phyloP scores from a whole-genome alignment of 345 rosid genomes.

The Balakata baccata region DNA sequence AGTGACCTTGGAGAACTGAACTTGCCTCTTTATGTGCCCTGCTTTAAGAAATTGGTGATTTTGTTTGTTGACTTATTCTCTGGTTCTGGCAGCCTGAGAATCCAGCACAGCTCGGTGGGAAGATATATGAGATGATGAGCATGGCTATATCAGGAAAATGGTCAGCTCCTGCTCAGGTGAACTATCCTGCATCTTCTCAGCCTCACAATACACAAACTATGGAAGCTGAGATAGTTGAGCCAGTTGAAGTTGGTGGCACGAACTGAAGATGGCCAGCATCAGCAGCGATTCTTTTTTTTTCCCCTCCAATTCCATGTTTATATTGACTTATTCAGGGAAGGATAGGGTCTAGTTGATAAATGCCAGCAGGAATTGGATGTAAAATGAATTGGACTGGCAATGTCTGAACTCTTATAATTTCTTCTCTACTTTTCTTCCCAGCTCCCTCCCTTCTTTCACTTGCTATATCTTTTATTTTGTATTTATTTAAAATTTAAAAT shows the following conservation, averaged over 20 bases:
- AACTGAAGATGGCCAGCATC: constrained; percentile 41
- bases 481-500: too few relatives aligned
- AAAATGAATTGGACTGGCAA: too few relatives aligned
- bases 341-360: background rate
- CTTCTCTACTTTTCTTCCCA: too few relatives aligned
- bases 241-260: constrained; percentile 53
- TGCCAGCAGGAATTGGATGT: background rate
- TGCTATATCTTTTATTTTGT: too few relatives aligned
- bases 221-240: constrained; percentile 87
- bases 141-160: constrained; percentile 79
- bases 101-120: constrained; percentile 90
- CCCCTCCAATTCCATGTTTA: background rate
- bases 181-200: constrained; percentile 25
- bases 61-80: background rate
- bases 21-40: background rate
- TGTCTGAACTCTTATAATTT: too few relatives aligned
- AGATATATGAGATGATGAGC: constrained; percentile 97
- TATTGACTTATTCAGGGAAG: background rate
- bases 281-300: background rate
- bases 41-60: background rate
- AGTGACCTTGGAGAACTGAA: background rate
- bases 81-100: constrained; percentile 68
- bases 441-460: too few relatives aligned
- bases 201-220: constrained; percentile 35
- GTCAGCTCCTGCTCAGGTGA: constrained; percentile 39